Base-by-base conservation (phyloP, 176 grass and related monocot species). In the Musa beccarii region DNA sequence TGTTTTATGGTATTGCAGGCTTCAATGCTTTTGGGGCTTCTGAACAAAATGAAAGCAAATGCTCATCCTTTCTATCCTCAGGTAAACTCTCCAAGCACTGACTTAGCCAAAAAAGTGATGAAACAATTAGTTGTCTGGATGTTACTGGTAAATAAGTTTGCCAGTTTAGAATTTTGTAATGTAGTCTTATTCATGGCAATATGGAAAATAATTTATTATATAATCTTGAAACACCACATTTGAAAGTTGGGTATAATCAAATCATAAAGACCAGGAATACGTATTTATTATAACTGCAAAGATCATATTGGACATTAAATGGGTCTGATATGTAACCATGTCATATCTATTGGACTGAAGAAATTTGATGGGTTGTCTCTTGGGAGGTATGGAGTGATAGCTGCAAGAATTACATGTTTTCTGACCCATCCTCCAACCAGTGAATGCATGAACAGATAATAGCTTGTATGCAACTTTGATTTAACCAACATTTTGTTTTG, bases 31-130 rank as follows among this genome's bases (percentile, higher is more conserved):
- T 71, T 91, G 61, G 81, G 80, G 55, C 84, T 98, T 49, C 74
- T 93, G 66, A 78, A 93, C 49, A 91, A 85, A 76, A 57, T 89
- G 84, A 91, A 84, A 79, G 53, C 5, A 11, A 82, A 77, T 71
- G 68, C 68, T 74, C 75, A 8, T 49, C 78, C 89, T 82, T 93
- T 87, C 43, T 93, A 87, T 70, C 90, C 90, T 71, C 94, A 98
- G 90, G 94, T 93, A 81, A 75, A 76, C 19, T 81, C 59, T 11
- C 7, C 0, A 2, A 83, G 22, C 0, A 65, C 54, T 21, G 11
- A 2, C 3, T 74, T 74, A 59, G 14, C 9, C 49, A 71, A 74
- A 74, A 7, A 56, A 52, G 51, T 52, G n/a, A 24, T 52, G 52
- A 2, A 73, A 54, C 10, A 16, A 16, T 54, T 20, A 25, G 22